Base-by-base conservation (phyloP, 257 asterid species). In the Thymus quinquecostatus region DNA sequence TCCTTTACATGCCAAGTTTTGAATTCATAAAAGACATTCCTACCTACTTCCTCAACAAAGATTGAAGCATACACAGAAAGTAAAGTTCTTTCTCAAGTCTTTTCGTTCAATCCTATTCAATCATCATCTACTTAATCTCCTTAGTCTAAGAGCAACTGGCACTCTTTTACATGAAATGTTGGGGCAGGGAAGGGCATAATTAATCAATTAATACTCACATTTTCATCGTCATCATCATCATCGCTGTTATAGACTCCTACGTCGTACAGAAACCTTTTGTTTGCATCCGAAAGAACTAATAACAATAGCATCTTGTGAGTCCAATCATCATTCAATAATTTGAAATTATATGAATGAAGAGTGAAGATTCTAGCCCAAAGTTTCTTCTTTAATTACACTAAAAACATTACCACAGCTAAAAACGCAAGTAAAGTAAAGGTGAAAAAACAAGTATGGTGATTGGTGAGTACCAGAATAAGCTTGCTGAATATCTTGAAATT, bases 221-320 rank as follows among this genome's bases (percentile, higher is more conserved):
- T 88, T 78, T 85, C 86, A 49, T 85, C 86, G 51, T 92, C 98
- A 8, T 85, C 88, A 21, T 91, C 93, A 60, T 86, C 97, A 55
- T 87, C 85, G 73, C 83, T 66, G 60, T 90, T 96, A 74, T 92
- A 90, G 75, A 90, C 82, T 69, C 98, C 98, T 60, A 92, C 86
- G 55, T 92, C 98, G 80, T 92, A 92, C 79, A 92, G 76, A 83
- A 88, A 88, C 83, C 97, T 75, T 78, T 90, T 92, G 84, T 83
- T 85, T 59, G 79, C 69, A 71, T 92, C 96, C 75, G 98, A 86
- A 66, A 92, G 87, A 71, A 92, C 98, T 92, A 87, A 78, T 47
- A 80, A 64, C 65, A 70, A 40, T 28, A 74, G 64, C 61, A 77
- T 75, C 81, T 72, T 43, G 76, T 83, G 70, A 80, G 68, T 49